phyloP scores from a whole-genome alignment of 306 rosid species.

The Erythrophleum fordii region DNA sequence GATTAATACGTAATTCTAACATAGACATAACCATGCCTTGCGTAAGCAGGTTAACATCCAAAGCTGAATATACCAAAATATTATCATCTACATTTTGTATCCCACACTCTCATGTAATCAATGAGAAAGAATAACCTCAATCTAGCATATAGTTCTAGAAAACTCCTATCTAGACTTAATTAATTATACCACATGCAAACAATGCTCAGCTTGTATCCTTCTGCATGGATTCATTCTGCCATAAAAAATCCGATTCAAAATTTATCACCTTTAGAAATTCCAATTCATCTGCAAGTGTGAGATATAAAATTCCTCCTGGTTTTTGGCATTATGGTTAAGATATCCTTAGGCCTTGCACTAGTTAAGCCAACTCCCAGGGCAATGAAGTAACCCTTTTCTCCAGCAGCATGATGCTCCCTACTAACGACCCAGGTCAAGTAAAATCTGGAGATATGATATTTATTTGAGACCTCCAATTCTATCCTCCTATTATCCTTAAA shows the following conservation, averaged over 20 bases:
- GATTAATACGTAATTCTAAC: slow-evolving; percentile 24
- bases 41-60: slow-evolving; percentile 28
- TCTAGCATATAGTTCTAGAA: slow-evolving; percentile 14
- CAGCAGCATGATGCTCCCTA: background rate
- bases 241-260: background rate
- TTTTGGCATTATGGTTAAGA: background rate
- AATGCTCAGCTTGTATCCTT: background rate
- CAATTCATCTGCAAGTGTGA: background rate
- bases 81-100: slow-evolving; percentile 5
- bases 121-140: background rate
- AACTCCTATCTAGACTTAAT: slow-evolving; percentile 13
- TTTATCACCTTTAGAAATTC: background rate
- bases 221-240: background rate
- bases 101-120: background rate
- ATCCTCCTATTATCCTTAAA: background rate
- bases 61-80: slow-evolving; percentile 10
- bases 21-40: slow-evolving; percentile 4
- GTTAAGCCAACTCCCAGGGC: background rate
- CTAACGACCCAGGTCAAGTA: background rate
- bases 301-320: background rate
- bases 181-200: background rate
- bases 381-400: background rate
- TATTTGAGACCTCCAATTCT: background rate
- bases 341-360: background rate
- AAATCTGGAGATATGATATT: background rate